A percentile compares a stretch with the other conserved stretches of the same genome.
phyloP scores from a whole-genome alignment of 2,329 filamentous ascomycete species.

The Dothistroma pini region DNA sequence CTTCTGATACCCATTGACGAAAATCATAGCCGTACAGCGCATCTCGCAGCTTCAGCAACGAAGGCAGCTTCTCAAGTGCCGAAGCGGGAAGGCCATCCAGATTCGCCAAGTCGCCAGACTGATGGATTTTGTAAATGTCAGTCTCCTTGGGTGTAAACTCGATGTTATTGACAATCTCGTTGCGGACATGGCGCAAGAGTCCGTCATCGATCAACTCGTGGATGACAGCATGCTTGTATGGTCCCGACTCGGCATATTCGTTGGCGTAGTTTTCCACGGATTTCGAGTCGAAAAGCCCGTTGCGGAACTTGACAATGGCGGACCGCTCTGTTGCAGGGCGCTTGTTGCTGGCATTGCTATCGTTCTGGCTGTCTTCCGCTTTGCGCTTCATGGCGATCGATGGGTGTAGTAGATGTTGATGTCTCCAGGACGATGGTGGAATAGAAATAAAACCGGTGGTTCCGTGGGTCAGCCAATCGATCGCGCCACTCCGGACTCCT shows the following conservation, averaged over 20 bases:
- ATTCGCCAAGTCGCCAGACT: constrained; percentile 95
- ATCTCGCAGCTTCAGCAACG: constrained; percentile 86
- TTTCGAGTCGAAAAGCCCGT: constrained; percentile 60
- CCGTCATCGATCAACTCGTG: constrained; percentile 71
- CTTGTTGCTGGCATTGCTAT: constrained; percentile 38
- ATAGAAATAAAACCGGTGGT: background rate
- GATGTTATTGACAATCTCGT: constrained; percentile 85
- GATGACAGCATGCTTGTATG: constrained; percentile 93
- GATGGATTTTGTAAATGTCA: constrained; percentile 99
- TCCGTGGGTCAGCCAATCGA: background rate
- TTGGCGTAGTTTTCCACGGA: constrained; percentile 58
- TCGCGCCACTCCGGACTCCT: background rate
- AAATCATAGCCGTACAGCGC: constrained; percentile 89
- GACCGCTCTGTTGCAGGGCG: constrained; percentile 32
- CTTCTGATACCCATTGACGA: constrained; percentile 78
- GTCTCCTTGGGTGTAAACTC: constrained; percentile 98
- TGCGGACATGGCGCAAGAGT: constrained; percentile 79
- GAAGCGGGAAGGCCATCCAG: constrained; percentile 88
- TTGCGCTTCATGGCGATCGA: constrained; percentile 1
- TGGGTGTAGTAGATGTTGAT: background rate
- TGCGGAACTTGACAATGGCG: constrained; percentile 58
- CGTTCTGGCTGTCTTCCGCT: background rate
- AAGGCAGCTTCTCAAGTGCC: constrained; percentile 80
- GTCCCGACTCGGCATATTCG: constrained; percentile 61
- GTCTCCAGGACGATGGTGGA: background rate